Evolutionary conservation across 1,284 basidiomycete species (phyloP).

Genomic region (Bondarzewia mesenterica): DNA sequence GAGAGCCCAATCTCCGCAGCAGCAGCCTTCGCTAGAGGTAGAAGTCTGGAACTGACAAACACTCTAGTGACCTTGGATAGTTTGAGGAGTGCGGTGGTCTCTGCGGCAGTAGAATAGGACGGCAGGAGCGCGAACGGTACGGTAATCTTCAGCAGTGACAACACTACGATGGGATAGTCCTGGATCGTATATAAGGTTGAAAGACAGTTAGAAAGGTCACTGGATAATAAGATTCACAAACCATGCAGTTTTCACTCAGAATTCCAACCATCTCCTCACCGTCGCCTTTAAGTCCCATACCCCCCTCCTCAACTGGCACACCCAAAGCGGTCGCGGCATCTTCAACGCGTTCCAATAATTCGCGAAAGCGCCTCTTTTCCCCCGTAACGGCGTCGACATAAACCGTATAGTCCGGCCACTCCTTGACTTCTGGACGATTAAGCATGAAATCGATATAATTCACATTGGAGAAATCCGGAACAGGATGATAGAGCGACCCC

Average conservation of each 20-base stretch:
- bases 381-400: conserved; percentile 52
- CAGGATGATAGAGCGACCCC: background rate
- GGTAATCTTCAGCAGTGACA: conserved; percentile 47
- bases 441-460: conserved; percentile 56
- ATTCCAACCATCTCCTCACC: conserved; percentile 56
- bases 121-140: conserved; percentile 59
- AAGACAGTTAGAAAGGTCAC: background rate
- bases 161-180: conserved; percentile 55
- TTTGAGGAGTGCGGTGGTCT: conserved; percentile 50
- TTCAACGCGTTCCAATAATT: conserved; percentile 42
- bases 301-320: conserved; percentile 36
- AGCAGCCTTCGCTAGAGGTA: conserved; percentile 40
- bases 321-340: conserved; percentile 52
- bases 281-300: conserved; percentile 41
- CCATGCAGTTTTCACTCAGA: conserved; percentile 60
- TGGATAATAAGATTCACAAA: conserved; percentile 16
- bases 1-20: conserved; percentile 44
- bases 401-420: conserved; percentile 46
- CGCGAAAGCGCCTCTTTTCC: conserved; percentile 32
- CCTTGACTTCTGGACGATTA: conserved; percentile 39
- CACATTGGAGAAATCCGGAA: background rate
- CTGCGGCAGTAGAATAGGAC: conserved; percentile 56
- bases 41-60: conserved; percentile 50
- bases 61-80: conserved; percentile 47
- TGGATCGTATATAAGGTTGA: conserved; percentile 25